phyloP scores from a whole-genome alignment of 1,284 basidiomycete species.

The Fomitopsis schrenkii region DNA sequence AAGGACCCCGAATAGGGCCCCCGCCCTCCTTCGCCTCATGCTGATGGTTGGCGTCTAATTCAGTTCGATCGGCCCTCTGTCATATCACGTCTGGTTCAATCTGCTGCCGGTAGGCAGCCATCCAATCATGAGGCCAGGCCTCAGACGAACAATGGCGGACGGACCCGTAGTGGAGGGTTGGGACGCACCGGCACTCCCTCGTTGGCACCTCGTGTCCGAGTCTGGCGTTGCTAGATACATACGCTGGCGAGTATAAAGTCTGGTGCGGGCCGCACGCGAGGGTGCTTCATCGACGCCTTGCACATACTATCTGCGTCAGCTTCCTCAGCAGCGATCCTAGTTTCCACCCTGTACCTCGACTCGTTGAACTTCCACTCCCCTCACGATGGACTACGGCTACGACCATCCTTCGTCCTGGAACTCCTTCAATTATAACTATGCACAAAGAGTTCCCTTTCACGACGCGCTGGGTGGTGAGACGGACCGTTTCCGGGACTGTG shows the following conservation, averaged over 20 bases:
- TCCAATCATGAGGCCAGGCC: not conserved
- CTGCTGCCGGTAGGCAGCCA: not conserved
- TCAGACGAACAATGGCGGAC: not conserved
- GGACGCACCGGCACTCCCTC: not conserved
- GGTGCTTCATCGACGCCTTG: too few species aligned
- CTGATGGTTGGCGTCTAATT: not conserved
- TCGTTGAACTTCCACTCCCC: too few species aligned
- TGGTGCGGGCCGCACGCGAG: not conserved
- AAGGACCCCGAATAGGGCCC: not conserved
- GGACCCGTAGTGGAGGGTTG: not conserved
- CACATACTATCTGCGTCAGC: too few species aligned
- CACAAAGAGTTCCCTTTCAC: too few species aligned
- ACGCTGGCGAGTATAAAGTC: not conserved
- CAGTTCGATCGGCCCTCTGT: not conserved
- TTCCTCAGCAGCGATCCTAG: too few species aligned
- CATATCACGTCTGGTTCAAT: not conserved
- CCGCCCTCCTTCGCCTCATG: not conserved
- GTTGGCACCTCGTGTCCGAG: not conserved
- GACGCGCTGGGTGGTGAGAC: too few species aligned
- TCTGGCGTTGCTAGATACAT: not conserved
- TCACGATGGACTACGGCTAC: too few species aligned
- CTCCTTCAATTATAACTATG: too few species aligned
- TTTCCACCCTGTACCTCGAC: too few species aligned
- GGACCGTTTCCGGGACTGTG: too few species aligned
- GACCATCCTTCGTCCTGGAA: too few species aligned